Evolutionary conservation across 2,329 filamentous ascomycete genomes (phyloP), one percentile per base, ranked within the genome.

Genomic region (Cephalotrichum gorgonifer): DNA sequence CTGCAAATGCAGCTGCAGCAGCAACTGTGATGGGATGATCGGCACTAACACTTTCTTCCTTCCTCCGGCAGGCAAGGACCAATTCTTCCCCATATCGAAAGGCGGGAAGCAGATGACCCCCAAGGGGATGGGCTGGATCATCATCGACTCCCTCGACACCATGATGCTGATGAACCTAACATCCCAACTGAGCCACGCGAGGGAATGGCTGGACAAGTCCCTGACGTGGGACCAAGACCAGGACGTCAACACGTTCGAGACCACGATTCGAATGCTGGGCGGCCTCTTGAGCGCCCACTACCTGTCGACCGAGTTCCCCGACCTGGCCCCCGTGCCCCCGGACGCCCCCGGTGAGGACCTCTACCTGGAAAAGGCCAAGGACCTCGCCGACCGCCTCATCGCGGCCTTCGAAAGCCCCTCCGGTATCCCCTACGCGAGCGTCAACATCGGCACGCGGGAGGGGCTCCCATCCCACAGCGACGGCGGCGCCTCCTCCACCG

Each of bases 121-220:
- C 3, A 82, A 88, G 53, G 93, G 91, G 25, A 76, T 98, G 67
- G 93, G 93, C 27, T 98, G 94, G 93, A 97, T 97, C 60, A 96
- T 98, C 53, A 85, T 98, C 50, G 93, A 98, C 68, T 83, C 91
- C 12, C 72, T 98, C 54, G 93, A 98, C 65, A 98, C 93, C 1
- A 79, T 97, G 75, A 98, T 98, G 71, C 74, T 98, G 53, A 98
- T 98, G 93, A 97, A 97, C 64, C 74, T 95, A 55, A 97, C 91
- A 14, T 85, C 81, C 28, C 83, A 90, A 53, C 76, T 98, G 35
- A 76, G 82, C 33, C 83, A 94, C 60, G 91, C 93, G 26, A 78
- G 91, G 50, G 79, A 95, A 61, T 98, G 93, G 93, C 81, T 98
- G 44, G 76, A 86, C 2, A 83, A 81, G 4, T 82, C 82, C 7